Evolutionary conservation across 2,329 filamentous ascomycete genomes (phyloP), one percentile per base, ranked within the genome.

Genomic region (Mycosphaerelloides madeirae): DNA sequence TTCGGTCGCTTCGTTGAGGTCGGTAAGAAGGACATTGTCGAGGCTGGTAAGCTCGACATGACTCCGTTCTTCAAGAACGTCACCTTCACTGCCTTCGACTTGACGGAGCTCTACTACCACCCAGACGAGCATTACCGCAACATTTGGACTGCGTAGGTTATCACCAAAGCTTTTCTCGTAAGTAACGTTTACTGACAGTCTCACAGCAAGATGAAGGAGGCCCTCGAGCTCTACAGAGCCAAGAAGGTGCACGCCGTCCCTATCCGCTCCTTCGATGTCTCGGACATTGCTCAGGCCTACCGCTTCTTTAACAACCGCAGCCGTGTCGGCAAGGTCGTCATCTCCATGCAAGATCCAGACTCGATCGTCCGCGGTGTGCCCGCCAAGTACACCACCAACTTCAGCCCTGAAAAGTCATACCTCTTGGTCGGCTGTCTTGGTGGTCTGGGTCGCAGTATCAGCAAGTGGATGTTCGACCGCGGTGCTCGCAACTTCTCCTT

Each of bases 1-100:
- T 59, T 57, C 25, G 64, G 65, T 6, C 45, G 50, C 3, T 49
- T 66, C 54, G 38, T 57, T 3, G 59, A 62, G 31, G 48, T 59
- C 9, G 56, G 55, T 29, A 53, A 52, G 29, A 15, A n/a, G 8
- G 53, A 59, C 16, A 36, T 56, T 18, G 13, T 39, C 11, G 38
- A 35, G 7, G 40, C 38, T 14, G 37, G 22, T 1, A 33, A 15
- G 5, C 43, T 54, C 12, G 37, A 43, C 5, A 49, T 56, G 41
- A 25, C 14, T 55, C 55, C 15, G 13, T 31, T 31, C 31, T 16
- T 7, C 18, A 33, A 6, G 18, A 11, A 31, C n/a, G n/a, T n/a
- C n/a, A 22, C 39, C 16, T 42, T 42, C 31, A 38, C 19, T n/a
- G 36, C 36, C 15, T 38, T 38, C 16, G 36, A 38, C 28, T 19